Base-by-base conservation (phyloP, 169 alveolate genomes). In the Eimeria falciformis region DNA sequence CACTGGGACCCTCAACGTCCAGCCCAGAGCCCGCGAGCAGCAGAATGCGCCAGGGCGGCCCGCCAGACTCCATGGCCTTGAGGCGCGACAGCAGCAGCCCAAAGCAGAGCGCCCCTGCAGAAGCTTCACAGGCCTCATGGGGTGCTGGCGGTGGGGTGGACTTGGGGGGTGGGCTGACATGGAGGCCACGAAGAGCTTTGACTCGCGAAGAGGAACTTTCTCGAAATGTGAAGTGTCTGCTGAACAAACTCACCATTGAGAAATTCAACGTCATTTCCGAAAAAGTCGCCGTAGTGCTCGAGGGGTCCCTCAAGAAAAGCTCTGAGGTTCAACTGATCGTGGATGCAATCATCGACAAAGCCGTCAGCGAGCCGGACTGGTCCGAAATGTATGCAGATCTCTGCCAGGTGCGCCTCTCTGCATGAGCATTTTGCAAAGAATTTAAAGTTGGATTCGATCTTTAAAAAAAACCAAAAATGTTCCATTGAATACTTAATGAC, bases 381-480 rank as follows among this genome's bases (percentile, higher is more conserved):
- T 96, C 98, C 14, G 99, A 97, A 89, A 97, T 97, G 98, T 97
- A 97, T 81, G 97, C 99, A 0, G 99, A 97, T 91, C 93, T 97
- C 56, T 97, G 98, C 94, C 92, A 86, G 91, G 93, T 68, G 33
- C 37, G 50, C 5, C 2, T 7, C 62, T 12, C 25, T 40, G 27
- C 33, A 23, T 29, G 33, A 25, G 27, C 33, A 2, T 68, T 23
- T 29, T 25, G n/a, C n/a, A n/a, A n/a, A n/a, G n/a, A n/a, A n/a
- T n/a, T n/a, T n/a, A n/a, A n/a, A n/a, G n/a, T n/a, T n/a, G n/a
- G n/a, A n/a, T n/a, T n/a, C n/a, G n/a, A n/a, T n/a, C n/a, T n/a
- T n/a, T n/a, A n/a, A n/a, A n/a, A n/a, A n/a, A n/a, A n/a, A n/a
- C n/a, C n/a, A n/a, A n/a, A n/a, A n/a, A n/a, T n/a, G n/a, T n/a